Base-by-base conservation (phyloP, 2,329 filamentous ascomycete genomes). In the Fusarium sp. region DNA sequence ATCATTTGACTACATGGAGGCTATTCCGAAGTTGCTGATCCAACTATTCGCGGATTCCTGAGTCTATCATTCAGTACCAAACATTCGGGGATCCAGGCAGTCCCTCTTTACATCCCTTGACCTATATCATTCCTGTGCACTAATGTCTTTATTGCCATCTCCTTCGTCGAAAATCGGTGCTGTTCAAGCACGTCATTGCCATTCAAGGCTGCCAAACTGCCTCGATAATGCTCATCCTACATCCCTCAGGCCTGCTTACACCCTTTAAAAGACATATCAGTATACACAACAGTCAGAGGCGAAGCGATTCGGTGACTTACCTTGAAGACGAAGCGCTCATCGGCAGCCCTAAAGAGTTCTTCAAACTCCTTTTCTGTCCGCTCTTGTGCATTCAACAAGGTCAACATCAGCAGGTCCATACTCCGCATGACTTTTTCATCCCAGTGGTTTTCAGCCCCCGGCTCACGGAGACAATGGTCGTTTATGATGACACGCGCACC, bases 371-470 rank as follows among this genome's bases (percentile, higher is more conserved):
- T 75, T 67, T 86, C 83, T 6, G 81, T 81, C 13, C 87, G 82
- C 79, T 89, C 88, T 74, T 87, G 84, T 5, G 86, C 83, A 69
- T 89, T 89, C 42, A 88, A 80, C 38, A 88, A 67, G 15, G 82
- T 82, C 76, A 88, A 75, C 87, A 89, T 88, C 6, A 87, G 79
- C 69, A 88, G 76, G 70, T 88, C 87, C 85, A 88, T 87, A 38
- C 83, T 82, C 18, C 84, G 79, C 64, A 87, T 85, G 44, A 86
- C 78, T 68, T 82, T 85, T 73, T 87, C 85, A 66, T 87, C 85
- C 83, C 83, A 85, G 2, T 81, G 75, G 28, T 79, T 81, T 69
- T 86, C 84, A 6, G 69, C 73, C 1, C 83, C 83, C 2, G 81
- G 78, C 33, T 83, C 81, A 1, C 81, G 79, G 4, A 87, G 77